Percentiles rank a stretch among this genome's conserved stretches.
These are phyloP conservation scores for Erodium moschatum DNA, from an alignment of 441 rosid genomes.

Conservation along the genomic window DNA sequence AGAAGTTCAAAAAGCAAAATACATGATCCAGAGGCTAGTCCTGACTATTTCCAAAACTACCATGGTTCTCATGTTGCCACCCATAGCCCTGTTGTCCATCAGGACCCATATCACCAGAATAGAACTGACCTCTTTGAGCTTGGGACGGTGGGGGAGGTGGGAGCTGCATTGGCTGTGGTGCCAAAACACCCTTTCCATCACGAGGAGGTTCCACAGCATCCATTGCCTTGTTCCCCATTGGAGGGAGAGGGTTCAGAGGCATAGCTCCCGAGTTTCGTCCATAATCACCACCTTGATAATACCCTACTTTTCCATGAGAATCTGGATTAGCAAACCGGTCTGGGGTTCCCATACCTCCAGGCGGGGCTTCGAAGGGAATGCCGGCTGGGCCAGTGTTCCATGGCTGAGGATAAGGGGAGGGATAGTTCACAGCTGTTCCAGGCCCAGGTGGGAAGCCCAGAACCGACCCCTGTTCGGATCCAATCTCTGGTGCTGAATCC, in stretches of 20 bases:
- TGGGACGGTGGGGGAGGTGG: slow-evolving; percentile 35
- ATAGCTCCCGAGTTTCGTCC: slow-evolving; percentile 36
- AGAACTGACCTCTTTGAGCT: slow-evolving; percentile 44
- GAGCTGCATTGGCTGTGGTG: slow-evolving; percentile 34
- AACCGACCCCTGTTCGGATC: slow-evolving; percentile 63
- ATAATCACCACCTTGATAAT: slow-evolving; percentile 15
- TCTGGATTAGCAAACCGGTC: slow-evolving; percentile 31
- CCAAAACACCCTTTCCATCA: slow-evolving; percentile 44
- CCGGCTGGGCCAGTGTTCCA: slow-evolving; percentile 40
- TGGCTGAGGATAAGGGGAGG: slow-evolving; percentile 48
- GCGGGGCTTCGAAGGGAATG: slow-evolving; percentile 27
- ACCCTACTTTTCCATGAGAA: slow-evolving; percentile 20
- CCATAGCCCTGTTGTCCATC: slow-evolving; percentile 49
- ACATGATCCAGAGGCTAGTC: slow-evolving; percentile 24
- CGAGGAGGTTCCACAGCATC: slow-evolving; percentile 30
- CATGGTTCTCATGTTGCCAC: slow-evolving; percentile 72
- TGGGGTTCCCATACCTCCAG: slow-evolving; percentile 16
- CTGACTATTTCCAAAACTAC: slow-evolving; percentile 44
- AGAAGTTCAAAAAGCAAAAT: not conserved
- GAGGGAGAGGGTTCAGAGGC: too few species aligned
- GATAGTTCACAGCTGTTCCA: slow-evolving; percentile 38
- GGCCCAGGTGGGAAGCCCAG: slow-evolving; percentile 60
- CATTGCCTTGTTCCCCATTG: slow-evolving; percentile 29
- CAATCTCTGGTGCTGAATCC: slow-evolving; percentile 44
- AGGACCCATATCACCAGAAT: slow-evolving; percentile 41